phyloP scores from a whole-genome alignment of 164 flowering plant species.

The Nelumbo lutea region DNA sequence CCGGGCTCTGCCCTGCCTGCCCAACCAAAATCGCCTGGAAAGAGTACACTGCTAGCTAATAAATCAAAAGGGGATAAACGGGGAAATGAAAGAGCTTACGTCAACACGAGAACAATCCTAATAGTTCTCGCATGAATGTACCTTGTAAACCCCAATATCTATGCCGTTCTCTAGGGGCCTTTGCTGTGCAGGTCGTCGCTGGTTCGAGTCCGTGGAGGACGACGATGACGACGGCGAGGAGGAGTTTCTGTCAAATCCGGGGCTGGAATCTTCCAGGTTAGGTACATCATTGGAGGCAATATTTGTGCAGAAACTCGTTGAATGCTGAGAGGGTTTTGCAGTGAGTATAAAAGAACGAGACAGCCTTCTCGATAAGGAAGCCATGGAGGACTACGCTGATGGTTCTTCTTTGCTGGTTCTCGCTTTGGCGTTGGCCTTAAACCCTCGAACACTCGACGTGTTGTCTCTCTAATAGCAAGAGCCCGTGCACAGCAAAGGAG shows the following conservation, averaged over 20 bases:
- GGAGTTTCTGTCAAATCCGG: slow-evolving; percentile 20
- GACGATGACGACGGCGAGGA: slow-evolving; percentile 12
- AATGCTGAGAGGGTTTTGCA: slow-evolving; percentile 21
- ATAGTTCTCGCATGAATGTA: slow-evolving; percentile 9
- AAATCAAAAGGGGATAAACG: neutral
- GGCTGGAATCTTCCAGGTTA: slow-evolving; percentile 12
- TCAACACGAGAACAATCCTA: slow-evolving; percentile 2
- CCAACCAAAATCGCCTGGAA: slow-evolving; percentile 86
- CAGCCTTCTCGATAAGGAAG: slow-evolving; percentile 33
- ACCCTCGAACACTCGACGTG: neutral
- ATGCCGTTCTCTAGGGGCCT: slow-evolving; percentile 62
- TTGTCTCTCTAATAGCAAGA: too few relatives aligned
- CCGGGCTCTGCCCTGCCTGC: slow-evolving; percentile 71
- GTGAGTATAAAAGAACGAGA: slow-evolving; percentile 29
- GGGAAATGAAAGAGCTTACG: neutral
- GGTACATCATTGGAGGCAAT: slow-evolving; percentile 6
- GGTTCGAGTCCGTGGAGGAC: slow-evolving; percentile 5
- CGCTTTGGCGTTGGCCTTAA: neutral
- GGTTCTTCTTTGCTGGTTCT: neutral
- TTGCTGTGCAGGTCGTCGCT: slow-evolving; percentile 16
- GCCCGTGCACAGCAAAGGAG: too few relatives aligned
- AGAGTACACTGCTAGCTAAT: neutral
- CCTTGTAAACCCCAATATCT: slow-evolving; percentile 81
- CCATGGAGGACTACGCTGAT: slow-evolving; percentile 10
- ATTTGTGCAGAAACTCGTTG: slow-evolving; percentile 25